Evolutionary conservation across 768 basidiomycete genomes (phyloP).

Genomic region (Phallus indusiatus): DNA sequence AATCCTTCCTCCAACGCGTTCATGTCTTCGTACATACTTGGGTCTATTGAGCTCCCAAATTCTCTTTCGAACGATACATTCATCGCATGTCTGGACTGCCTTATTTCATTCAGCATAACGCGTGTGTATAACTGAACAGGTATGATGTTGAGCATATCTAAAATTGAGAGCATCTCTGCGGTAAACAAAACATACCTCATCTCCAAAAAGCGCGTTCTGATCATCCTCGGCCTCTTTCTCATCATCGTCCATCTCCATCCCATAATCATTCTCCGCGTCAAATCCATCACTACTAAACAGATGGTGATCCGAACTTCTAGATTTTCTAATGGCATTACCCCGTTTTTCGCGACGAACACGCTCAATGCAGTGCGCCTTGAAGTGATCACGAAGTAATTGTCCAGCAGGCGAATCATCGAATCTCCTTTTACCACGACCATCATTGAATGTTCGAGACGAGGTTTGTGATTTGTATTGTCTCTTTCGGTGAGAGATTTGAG

Average conservation of each 20-base stretch:
- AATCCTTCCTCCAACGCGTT: conserved; percentile 1
- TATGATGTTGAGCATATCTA: not conserved
- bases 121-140: conserved; percentile 49
- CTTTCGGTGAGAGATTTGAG: not conserved
- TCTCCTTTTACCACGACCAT: not conserved
- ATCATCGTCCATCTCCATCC: conserved; percentile 45
- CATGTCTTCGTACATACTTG: conserved; percentile 49
- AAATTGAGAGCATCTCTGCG: conserved; percentile 6
- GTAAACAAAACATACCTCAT: conserved; percentile 38
- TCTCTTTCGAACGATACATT: conserved; percentile 55
- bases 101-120: conserved; percentile 47
- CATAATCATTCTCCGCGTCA: conserved; percentile 32
- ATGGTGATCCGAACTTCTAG: conserved; percentile 21
- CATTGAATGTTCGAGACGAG: not conserved
- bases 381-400: conserved; percentile 46
- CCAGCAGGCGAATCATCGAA: conserved; percentile 38
- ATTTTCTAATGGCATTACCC: conserved; percentile 32
- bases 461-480: conserved; percentile 4
- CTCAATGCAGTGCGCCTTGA: conserved; percentile 54
- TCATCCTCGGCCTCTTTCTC: not conserved
- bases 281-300: conserved; percentile 42
- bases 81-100: conserved; percentile 43
- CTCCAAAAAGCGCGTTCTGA: conserved; percentile 31
- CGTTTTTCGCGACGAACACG: conserved; percentile 45
- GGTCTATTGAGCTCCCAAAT: conserved; percentile 71